Base-by-base conservation (phyloP, 2,329 filamentous ascomycete genomes). In the Penicillium sp. region DNA sequence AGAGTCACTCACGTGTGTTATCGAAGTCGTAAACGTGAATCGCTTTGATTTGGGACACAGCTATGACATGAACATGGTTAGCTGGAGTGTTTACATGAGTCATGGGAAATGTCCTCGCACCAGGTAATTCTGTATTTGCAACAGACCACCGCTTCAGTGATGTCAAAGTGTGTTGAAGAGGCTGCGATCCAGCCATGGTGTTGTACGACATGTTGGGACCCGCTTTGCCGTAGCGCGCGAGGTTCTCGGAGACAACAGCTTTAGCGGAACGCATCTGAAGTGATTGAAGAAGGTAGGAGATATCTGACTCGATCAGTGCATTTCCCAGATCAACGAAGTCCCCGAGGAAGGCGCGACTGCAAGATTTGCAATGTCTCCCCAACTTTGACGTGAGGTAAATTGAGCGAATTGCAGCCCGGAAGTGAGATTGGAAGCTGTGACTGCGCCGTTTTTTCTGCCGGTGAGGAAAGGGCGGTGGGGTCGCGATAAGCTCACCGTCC, bases 1-100 rank as follows among this genome's bases (percentile, higher is more conserved):
- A 29, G 29, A 53, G 43, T 50, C 51, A 61, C 43, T 73, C 80
- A 93, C 91, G 79, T 37, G 93, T 98, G 71, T 99, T 98, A 77
- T 99, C 95, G 75, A 98, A 99, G 75, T 99, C 95, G 78, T 98
- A 98, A 65, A 99, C 85, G 72, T 98, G 93, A 52, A 99, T 86
- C 9, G 86, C 79, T 72, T 86, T 91, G 75, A 98, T 88, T 54
- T 85, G 81, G 43, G 89, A 81, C 11, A 87, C 81, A 31, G 85
- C 84, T 85, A 19, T 44, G 33, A 33, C 16, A 25, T 10, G 23
- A 46, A n/a, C 11, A 42, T 19, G 26, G 19, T 58, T 27, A 54
- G 52, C 29, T n/a, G 10, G 23, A 23, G 8, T 27, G 4, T 26
- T 26, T 6, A 29, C 47, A 27, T 35, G 21, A 7, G 14, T 26